Conservation (phyloP, 2,329 filamentous ascomycete genomes). For the Aspergillus glaucus region DNA sequence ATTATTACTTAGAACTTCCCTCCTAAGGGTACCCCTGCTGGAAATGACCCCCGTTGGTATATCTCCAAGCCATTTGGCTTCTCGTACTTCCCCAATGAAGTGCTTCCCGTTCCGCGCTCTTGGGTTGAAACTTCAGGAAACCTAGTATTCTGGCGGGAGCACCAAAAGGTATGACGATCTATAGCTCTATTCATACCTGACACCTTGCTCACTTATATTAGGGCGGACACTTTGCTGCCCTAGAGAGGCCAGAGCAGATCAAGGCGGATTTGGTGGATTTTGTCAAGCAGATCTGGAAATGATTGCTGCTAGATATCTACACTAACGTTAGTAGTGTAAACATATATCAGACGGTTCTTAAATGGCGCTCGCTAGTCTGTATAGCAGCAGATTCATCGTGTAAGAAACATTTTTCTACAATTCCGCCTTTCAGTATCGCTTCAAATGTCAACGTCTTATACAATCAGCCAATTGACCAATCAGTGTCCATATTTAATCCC, state of each 20-base stretch:
- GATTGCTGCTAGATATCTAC: too few species aligned
- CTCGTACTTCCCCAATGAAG: slow-evolving; percentile 41
- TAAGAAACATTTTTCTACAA: too few species aligned
- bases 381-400: too few species aligned
- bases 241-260: slow-evolving; percentile 38
- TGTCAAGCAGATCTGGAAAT: slow-evolving; percentile 23
- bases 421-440: too few species aligned
- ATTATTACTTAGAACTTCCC: not conserved
- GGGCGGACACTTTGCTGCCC: slow-evolving; percentile 51
- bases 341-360: too few species aligned
- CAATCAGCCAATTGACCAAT: too few species aligned
- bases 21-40: not conserved
- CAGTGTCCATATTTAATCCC: too few species aligned
- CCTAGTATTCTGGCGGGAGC: slow-evolving; percentile 32
- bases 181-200: not conserved
- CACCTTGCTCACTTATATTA: slow-evolving; percentile 5
- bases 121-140: slow-evolving; percentile 33
- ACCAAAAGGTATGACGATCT: slow-evolving; percentile 23
- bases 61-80: slow-evolving; percentile 43
- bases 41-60: slow-evolving; percentile 15
- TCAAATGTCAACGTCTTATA: too few species aligned
- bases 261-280: slow-evolving; percentile 39
- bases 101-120: slow-evolving; percentile 34
- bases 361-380: too few species aligned
- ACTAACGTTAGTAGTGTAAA: too few species aligned